Evolutionary conservation across 257 asterid genomes (phyloP).

Genomic region (Scutellaria baicalensis): DNA sequence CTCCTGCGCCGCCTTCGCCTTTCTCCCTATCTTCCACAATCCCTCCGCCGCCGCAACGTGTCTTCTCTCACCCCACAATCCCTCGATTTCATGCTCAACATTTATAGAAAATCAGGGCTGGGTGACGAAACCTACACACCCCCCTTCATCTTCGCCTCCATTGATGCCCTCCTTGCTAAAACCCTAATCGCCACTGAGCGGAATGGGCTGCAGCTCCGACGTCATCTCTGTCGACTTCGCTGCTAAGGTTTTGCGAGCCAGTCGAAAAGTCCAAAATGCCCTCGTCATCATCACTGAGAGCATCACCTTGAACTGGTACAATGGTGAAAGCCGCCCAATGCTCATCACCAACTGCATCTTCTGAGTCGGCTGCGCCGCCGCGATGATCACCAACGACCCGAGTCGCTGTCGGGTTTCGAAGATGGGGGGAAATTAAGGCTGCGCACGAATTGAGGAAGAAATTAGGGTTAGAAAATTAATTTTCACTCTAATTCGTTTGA

Average conservation of each 20-base stretch:
- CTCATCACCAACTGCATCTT: slow-evolving; percentile 60
- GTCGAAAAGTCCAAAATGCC: slow-evolving; percentile 36
- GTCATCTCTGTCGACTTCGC: slow-evolving; percentile 47
- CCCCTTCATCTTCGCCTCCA: slow-evolving; percentile 46
- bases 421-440: too few species aligned
- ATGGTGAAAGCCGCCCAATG: slow-evolving; percentile 58
- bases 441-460: too few species aligned
- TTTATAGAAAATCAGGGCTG: slow-evolving; percentile 47
- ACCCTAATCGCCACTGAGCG: slow-evolving; percentile 44
- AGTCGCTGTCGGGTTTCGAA: slow-evolving; percentile 29
- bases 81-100: slow-evolving; percentile 43
- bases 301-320: slow-evolving; percentile 59
- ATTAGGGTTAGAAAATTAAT: too few species aligned
- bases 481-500: too few species aligned
- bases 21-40: slow-evolving; percentile 16
- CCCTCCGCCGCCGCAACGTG: slow-evolving; percentile 18
- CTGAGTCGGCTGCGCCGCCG: slow-evolving; percentile 62
- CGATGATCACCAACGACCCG: slow-evolving; percentile 40
- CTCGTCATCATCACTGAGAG: slow-evolving; percentile 53
- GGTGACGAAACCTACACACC: slow-evolving; percentile 70
- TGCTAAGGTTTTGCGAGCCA: slow-evolving; percentile 41
- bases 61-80: slow-evolving; percentile 10
- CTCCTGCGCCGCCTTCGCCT: slow-evolving; percentile 1
- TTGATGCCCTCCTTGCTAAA: slow-evolving; percentile 40
- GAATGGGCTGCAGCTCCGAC: slow-evolving; percentile 77